Evolutionary conservation across 1,139 yeast species (phyloP), one percentile per base, ranked within the genome.

Genomic region (Citeromyces hawaiiensis): DNA sequence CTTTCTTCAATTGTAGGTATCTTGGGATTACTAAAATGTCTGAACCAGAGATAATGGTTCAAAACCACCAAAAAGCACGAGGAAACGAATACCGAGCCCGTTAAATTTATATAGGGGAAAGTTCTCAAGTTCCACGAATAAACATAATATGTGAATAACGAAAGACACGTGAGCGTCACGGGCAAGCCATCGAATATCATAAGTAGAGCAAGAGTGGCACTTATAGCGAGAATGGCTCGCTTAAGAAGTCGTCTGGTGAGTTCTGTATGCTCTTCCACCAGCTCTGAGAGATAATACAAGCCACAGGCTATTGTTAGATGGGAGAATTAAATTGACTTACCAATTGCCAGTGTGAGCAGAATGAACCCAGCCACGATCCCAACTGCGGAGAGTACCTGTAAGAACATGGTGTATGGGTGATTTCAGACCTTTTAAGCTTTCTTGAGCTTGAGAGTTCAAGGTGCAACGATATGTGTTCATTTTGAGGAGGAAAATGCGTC

Each of bases 181-280:
- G 97, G 95, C 61, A 91, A 82, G 1, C 78, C 72, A 55, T 93
- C 98, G 46, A 85, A 63, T 7, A 83, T 35, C 61, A 73, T 63
- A 31, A 88, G 65, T 31, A 82, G 62, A 3, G 72, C 56, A 40
- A 77, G 73, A 1, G 70, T 49, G 1, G 47, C 68, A 17, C 81
- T 70, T 25, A 85, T 72, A 2, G 62, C 64, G 54, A 76, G 75
- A 29, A 87, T 86, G 40, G 76, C 56, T 45, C 76, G 66, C 40
- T 66, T 68, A 35, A 93, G 64, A 43, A 86, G 66, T 42, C 85
- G 61, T 50, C 75, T 82, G 15, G 98, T 83, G 40, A 88, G 76
- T 44, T 82, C 93, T 0, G 94, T 72, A 56, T 91, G 93, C 53
- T 88, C 97, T 55, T 91, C 99, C 13, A 91, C 94, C 36, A 87